Conservation (phyloP, 331 rosid species). For the Pyracantha coccinea region DNA sequence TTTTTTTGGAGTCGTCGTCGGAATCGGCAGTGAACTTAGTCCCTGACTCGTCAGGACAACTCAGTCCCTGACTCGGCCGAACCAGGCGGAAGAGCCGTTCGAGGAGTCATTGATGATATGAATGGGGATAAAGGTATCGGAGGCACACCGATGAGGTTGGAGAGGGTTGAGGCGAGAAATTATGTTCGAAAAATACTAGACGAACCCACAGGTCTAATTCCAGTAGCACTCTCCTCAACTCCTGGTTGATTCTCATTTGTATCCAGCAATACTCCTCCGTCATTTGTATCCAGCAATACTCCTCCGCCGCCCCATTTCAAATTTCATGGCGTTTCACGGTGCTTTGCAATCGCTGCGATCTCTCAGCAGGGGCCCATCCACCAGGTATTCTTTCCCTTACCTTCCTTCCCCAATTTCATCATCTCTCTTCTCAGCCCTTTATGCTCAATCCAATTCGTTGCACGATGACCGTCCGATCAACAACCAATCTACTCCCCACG, state of each 20-base stretch:
- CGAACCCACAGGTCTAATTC: too few relatives aligned
- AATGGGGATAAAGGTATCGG: too few relatives aligned
- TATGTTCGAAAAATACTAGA: too few relatives aligned
- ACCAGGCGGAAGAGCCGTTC: too few relatives aligned
- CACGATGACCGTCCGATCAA: background rate
- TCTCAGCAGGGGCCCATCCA: background rate
- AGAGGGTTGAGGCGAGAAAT: too few relatives aligned
- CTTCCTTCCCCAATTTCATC: background rate
- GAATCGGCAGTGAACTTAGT: conserved; percentile 52
- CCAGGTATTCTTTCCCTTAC: conserved; percentile 6
- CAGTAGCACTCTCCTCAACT: too few relatives aligned
- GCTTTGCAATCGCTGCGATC: background rate
- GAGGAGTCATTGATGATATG: too few relatives aligned
- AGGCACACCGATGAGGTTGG: too few relatives aligned
- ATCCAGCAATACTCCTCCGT: background rate
- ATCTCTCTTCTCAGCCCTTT: conserved; percentile 31
- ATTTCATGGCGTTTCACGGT: background rate
- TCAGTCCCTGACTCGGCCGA: too few relatives aligned
- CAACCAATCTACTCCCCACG: conserved; percentile 18
- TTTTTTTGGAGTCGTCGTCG: conserved; percentile 33
- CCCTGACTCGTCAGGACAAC: too few relatives aligned
- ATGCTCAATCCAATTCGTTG: conserved; percentile 9
- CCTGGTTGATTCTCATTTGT: background rate
- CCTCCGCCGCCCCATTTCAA: background rate
- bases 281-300: background rate